Evolutionary conservation across 805 yeast species (phyloP).

Genomic region (Candida tammaniensis): DNA sequence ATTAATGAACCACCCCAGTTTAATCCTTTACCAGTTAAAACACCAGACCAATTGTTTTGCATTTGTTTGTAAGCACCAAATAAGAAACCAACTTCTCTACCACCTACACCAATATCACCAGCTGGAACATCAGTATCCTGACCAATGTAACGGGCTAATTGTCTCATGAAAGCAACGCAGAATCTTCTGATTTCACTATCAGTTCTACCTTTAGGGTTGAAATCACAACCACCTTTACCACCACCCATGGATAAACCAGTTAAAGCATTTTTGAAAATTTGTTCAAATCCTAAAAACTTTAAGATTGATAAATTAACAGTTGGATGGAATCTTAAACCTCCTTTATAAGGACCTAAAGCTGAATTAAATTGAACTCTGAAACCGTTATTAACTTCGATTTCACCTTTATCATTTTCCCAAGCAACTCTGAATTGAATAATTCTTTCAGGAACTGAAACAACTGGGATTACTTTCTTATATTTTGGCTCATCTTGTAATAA

Average conservation of each 20-base stretch:
- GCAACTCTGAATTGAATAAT: slow-evolving; percentile 94
- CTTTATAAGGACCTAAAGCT: slow-evolving; percentile 98
- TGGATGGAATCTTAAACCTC: slow-evolving; percentile 98
- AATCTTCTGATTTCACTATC: slow-evolving; percentile 94
- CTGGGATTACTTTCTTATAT: slow-evolving; percentile 82
- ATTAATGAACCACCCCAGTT: slow-evolving; percentile 99
- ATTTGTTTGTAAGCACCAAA: slow-evolving; percentile 94
- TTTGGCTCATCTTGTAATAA: slow-evolving; percentile 86
- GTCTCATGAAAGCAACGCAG: slow-evolving; percentile 94
- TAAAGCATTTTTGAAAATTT: slow-evolving; percentile 95
- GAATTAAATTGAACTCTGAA: slow-evolving; percentile 98
- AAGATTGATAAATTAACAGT: slow-evolving; percentile 91
- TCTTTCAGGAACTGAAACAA: slow-evolving; percentile 94
- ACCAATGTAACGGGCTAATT: slow-evolving; percentile 93
- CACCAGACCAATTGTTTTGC: slow-evolving; percentile 95
- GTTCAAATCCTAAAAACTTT: slow-evolving; percentile 97
- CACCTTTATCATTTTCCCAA: slow-evolving; percentile 96
- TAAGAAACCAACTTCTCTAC: slow-evolving; percentile 90
- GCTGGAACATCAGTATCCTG: slow-evolving; percentile 98
- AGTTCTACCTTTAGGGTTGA: slow-evolving; percentile 93
- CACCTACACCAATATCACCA: slow-evolving; percentile 99
- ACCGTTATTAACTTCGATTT: slow-evolving; percentile 91
- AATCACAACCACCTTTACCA: slow-evolving; percentile 99
- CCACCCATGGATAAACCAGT: slow-evolving; percentile 99
- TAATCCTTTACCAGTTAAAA: slow-evolving; percentile 95